Evolutionary conservation across 148 eudicot species (phyloP), one percentile per base, ranked within the genome.

Genomic region (Persicaria tinctoria): DNA sequence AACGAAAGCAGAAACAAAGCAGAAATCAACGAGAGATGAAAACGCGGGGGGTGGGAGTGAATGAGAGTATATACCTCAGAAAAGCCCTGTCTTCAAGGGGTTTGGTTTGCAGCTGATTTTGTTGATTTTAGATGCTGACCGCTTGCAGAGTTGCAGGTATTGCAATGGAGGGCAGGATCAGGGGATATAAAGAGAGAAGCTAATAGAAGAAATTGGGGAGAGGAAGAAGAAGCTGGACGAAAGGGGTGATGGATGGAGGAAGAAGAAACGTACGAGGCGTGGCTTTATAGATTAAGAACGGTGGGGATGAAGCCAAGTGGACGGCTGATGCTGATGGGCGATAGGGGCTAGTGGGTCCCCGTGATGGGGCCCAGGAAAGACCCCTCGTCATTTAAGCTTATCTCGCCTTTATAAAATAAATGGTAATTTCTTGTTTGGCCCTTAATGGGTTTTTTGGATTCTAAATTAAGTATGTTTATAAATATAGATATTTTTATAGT

Each of bases 201-300:
- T 50, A 27, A 60, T 63, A 11, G 38, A 18, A 38, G 32, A 60
- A 55, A 55, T 55, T 57, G 70, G 70, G 38, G 16, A 47, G 70
- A 66, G 70, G 48, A 66, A 66, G 70, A 38, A 38, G 70, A 66
- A 41, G 64, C 69, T 66, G 70, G 70, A 41, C 3, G 18, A 41
- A 3, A 66, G 18, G 10, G 70, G n/a, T 66, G 70, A 41, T 38
- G 70, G 70, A 66, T 44, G 70, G 70, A 66, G 70, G 70, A 66
- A 66, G 70, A 38, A 38, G 70, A 66, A 41, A 66, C 70, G 70
- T 66, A 66, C 70, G 44, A 66, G 70, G 48, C 20, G 2, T 5
- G 8, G 70, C 48, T 44, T 66, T 38, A 66, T 41, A 5, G 8
- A 60, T 38, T 13, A 66, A 8, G 8, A 44, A n/a, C 70, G 70